Conservation (phyloP, 768 basidiomycete species). For the Suillus alpinus region DNA sequence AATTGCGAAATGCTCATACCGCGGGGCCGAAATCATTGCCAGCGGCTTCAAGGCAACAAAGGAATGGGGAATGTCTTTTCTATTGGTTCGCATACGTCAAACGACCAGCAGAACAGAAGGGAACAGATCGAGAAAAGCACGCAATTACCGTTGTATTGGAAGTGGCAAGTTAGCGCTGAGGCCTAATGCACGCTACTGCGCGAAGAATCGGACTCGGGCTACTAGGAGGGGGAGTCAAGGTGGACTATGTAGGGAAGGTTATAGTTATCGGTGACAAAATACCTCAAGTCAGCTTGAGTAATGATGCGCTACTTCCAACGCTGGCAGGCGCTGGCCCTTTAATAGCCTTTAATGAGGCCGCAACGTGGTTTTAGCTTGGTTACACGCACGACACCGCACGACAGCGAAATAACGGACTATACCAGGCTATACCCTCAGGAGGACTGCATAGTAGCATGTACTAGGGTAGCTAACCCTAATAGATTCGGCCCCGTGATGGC, state of each 20-base stretch:
- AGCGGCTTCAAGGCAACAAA: neutral
- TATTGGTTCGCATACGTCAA: neutral
- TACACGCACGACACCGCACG: neutral
- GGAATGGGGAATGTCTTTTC: neutral
- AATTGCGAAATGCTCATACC: constrained; percentile 57
- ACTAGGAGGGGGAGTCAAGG: neutral
- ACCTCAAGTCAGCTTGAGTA: neutral
- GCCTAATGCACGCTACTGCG: neutral
- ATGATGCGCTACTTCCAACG: neutral
- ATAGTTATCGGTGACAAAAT: constrained; percentile 1
- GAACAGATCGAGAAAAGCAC: neutral
- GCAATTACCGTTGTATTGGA: neutral
- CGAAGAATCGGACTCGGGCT: constrained; percentile 2
- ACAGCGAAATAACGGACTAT: neutral
- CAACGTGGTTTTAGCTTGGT: neutral
- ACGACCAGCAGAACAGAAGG: no score
- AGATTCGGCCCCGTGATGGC: neutral
- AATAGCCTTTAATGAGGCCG: neutral
- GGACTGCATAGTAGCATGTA: no score
- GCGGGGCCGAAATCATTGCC: constrained; percentile 49
- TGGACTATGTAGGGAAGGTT: neutral
- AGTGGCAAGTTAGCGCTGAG: neutral
- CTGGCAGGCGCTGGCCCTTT: neutral
- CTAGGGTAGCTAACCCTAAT: neutral
- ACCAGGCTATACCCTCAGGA: constrained; percentile 1